Base-by-base conservation (phyloP, 108 stramenopile genomes). In the Fragilaria crotonensis region DNA sequence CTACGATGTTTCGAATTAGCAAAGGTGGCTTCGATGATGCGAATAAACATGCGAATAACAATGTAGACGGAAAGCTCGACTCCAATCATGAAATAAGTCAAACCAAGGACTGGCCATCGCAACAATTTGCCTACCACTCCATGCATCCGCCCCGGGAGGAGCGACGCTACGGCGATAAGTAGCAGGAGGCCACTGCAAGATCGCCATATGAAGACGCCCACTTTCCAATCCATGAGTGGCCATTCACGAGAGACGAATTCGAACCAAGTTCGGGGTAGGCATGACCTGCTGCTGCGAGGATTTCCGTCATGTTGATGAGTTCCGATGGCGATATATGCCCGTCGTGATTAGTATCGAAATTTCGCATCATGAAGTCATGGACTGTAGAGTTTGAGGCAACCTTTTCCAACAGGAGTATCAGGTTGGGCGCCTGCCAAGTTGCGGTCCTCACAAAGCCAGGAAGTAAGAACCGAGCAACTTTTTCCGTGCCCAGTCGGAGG, bases 131-230 rank as follows among this genome's bases (percentile, higher is more conserved):
- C 90, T 25, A 75, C 68, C 55, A 60, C 65, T 20, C 81, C 75
- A 58, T 91, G 89, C 32, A 87, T 50, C 19, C 84, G 53, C 4
- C 89, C 89, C 18, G 89, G 89, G 33, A 87, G 58, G 44, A 86
- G 77, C 1, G 77, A 77, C 9, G 77, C 62, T 2, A 84, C 59
- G 5, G 30, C 25, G 29, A 67, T 20, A 18, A 52, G 21, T 5
- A 67, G 5, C 17, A 60, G 51, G 26, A 58, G 56, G 4, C 88
- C 88, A 23, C 77, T 77, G 63, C 80, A 85, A 21, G 78, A 79
- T 32, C 69, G 59, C 88, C 82, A 85, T 11, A 89, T 46, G 48
- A 81, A 83, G 0, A 76, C 51, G 20, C 79, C 88, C 19, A 89
- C 25, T 30, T 83, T 83, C 78, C 84, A 80, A 54, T 89, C 84